Evolutionary conservation across 495 filamentous ascomycete genomes (phyloP).

Genomic region (Trichoderma parareesei): DNA sequence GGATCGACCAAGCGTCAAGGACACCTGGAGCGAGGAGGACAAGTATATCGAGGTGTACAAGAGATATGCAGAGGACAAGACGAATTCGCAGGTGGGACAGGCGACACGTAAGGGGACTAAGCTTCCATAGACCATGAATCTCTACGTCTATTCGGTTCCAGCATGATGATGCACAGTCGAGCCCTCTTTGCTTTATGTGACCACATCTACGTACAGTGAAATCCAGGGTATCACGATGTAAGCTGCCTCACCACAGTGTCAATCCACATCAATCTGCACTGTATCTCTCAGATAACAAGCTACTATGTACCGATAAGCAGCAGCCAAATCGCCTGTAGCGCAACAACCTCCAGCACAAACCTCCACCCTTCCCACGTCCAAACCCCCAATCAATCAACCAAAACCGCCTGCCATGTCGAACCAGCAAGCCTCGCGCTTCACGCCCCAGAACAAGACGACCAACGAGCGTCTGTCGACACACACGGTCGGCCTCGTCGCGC

Average conservation of each 20-base stretch:
- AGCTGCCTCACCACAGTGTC: not conserved
- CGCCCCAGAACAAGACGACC: constrained; percentile 67
- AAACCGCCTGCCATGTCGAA: constrained; percentile 24
- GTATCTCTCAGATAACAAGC: not conserved
- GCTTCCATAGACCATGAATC: constrained; percentile 41
- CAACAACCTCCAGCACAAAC: not conserved
- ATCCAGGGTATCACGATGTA: not conserved
- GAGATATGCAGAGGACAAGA: constrained; percentile 64
- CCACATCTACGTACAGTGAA: not conserved
- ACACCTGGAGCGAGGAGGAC: constrained; percentile 55
- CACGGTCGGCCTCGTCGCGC: constrained; percentile 86
- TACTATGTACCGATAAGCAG: not conserved
- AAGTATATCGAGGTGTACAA: constrained; percentile 57
- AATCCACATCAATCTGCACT: not conserved
- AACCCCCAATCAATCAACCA: not conserved
- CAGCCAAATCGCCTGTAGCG: not conserved
- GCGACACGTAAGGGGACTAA: constrained; percentile 54
- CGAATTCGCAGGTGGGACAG: constrained; percentile 60
- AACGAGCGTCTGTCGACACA: constrained; percentile 87
- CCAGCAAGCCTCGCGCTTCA: constrained; percentile 53
- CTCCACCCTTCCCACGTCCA: not conserved
- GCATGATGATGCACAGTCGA: too few species aligned
- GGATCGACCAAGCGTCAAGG: constrained; percentile 45
- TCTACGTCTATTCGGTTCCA: not conserved
- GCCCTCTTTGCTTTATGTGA: too few species aligned